Conservation (phyloP, 2,329 filamentous ascomycete genomes). For the Fusarium keratoplasticum region DNA sequence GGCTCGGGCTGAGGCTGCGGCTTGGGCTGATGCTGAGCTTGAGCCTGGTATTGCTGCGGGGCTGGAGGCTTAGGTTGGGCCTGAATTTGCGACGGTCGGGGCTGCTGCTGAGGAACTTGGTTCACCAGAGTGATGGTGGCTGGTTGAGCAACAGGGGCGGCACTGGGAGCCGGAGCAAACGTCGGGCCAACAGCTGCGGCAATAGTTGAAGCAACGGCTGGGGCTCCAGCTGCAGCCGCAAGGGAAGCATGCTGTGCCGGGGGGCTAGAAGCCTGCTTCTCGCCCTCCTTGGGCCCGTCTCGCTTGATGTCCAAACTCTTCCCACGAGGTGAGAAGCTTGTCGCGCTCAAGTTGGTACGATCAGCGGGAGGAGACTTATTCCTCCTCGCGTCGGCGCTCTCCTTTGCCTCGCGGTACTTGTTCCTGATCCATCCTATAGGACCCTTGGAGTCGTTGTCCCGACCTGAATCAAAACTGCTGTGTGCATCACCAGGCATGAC, state of each 20-base stretch:
- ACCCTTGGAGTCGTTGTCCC: constrained; percentile 63
- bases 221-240: constrained; percentile 19
- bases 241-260: constrained; percentile 19
- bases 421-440: constrained; percentile 69
- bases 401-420: constrained; percentile 71
- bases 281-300: constrained; percentile 44
- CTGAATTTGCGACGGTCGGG: constrained; percentile 10
- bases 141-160: constrained; percentile 13
- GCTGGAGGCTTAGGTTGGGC: not conserved
- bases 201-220: constrained; percentile 12
- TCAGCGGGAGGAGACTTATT: constrained; percentile 66
- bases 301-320: constrained; percentile 63
- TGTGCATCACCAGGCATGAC: constrained; percentile 55
- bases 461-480: constrained; percentile 52
- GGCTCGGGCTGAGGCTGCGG: not conserved
- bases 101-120: constrained; percentile 12
- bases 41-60: constrained; percentile 8
- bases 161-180: not conserved
- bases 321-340: constrained; percentile 52
- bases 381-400: constrained; percentile 65
- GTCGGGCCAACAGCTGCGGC: constrained; percentile 10
- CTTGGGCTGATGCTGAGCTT: not conserved
- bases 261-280: constrained; percentile 10
- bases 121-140: constrained; percentile 19
- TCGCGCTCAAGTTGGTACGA: constrained; percentile 40